Percentiles rank a stretch among this genome's conserved stretches.
These are phyloP conservation scores for Penicillium rolfsii DNA, from an alignment of 2,329 filamentous ascomycete species.

Conservation along the genomic window DNA sequence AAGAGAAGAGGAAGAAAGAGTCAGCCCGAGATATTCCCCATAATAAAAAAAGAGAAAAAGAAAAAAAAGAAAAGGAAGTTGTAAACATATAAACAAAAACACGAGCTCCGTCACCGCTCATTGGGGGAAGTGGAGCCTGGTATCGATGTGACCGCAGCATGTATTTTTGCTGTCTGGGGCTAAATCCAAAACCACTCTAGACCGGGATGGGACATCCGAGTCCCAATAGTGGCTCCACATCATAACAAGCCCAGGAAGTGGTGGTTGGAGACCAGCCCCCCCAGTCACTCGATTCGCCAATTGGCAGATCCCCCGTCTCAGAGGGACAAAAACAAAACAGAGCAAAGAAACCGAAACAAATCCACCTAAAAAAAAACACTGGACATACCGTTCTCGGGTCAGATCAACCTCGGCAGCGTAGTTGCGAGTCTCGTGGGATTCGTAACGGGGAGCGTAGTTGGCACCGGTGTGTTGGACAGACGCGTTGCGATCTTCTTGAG, in stretches of 20 bases:
- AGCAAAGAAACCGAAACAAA: not conserved
- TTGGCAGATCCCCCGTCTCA: not conserved
- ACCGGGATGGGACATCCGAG: conserved; percentile 30
- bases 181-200: conserved; percentile 26
- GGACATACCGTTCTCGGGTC: conserved; percentile 54
- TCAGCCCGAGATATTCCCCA: conserved; percentile 24
- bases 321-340: not conserved
- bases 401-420: conserved; percentile 53
- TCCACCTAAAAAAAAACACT: conserved; percentile 1
- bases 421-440: conserved; percentile 45
- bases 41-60: not conserved
- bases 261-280: no score
- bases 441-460: conserved; percentile 26
- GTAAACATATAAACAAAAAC: conserved; percentile 34
- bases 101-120: conserved; percentile 28
- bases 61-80: conserved; percentile 7
- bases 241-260: not conserved
- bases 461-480: conserved; percentile 4
- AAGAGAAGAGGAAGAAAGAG: conserved; percentile 22
- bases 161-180: conserved; percentile 30
- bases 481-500: conserved; percentile 39
- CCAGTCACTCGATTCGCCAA: not conserved
- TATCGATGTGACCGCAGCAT: conserved; percentile 28
- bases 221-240: conserved; percentile 24
- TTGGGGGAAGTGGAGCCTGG: conserved; percentile 30